Percentiles rank a stretch among this genome's conserved stretches.
Conservation (phyloP, 108 stramenopile species). For the Aurantiochytrium sp. region DNA sequence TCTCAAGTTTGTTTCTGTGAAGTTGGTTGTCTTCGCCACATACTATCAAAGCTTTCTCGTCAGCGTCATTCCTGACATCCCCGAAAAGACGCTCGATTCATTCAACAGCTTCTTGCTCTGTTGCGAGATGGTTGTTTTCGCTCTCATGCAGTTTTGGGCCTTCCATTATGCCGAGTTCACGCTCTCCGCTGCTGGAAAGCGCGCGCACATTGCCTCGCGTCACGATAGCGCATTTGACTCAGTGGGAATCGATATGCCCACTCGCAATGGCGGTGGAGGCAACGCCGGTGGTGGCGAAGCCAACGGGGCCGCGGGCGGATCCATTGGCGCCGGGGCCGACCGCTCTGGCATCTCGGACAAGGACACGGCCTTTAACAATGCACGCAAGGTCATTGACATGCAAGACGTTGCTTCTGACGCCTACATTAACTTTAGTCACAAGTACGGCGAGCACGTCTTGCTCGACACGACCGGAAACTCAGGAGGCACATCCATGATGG, state of each 20-base stretch:
- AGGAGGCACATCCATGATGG: not conserved
- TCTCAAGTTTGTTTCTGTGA: constrained; percentile 20
- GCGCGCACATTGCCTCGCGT: not conserved
- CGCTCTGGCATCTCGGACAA: not conserved
- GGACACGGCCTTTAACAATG: not conserved
- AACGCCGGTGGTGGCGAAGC: not conserved
- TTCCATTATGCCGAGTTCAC: not conserved
- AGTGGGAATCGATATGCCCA: not conserved
- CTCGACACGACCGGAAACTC: not conserved
- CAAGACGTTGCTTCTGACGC: not conserved
- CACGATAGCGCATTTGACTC: not conserved
- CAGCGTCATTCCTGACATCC: not conserved
- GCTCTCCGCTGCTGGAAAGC: not conserved
- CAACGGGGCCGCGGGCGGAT: too few relatives aligned
- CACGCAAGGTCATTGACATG: not conserved
- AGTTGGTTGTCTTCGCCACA: constrained; percentile 24
- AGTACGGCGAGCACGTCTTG: constrained; percentile 6
- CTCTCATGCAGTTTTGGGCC: constrained; percentile 14
- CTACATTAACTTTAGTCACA: not conserved
- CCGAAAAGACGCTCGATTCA: not conserved
- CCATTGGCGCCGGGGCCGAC: not conserved
- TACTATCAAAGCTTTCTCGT: constrained; percentile 21
- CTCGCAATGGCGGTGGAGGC: not conserved
- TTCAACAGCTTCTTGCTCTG: constrained; percentile 27
- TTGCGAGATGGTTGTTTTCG: constrained; percentile 24